Conservation (phyloP, 495 filamentous ascomycete genomes). For the Talaromyces proteolyticus region DNA sequence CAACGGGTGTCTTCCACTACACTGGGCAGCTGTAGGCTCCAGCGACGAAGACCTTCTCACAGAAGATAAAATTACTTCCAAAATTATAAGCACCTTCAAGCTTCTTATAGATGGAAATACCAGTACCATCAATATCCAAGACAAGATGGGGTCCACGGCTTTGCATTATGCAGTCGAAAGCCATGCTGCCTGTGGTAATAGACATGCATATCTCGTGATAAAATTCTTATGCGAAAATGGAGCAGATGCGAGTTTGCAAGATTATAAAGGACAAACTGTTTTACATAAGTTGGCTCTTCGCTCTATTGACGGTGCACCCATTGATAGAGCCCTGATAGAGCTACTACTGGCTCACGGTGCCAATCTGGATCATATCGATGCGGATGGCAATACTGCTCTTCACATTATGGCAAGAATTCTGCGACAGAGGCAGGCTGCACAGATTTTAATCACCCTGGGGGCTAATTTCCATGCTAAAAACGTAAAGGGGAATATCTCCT, state of each 20-base stretch:
- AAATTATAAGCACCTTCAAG: conserved; percentile 2
- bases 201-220: conserved; percentile 3
- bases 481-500: conserved; percentile 8
- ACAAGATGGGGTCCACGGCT: conserved; percentile 7
- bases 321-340: conserved; percentile 6
- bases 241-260: conserved; percentile 5
- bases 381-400: conserved; percentile 10
- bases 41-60: background rate
- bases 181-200: conserved; percentile 4
- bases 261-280: conserved; percentile 6
- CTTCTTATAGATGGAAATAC: conserved; percentile 6
- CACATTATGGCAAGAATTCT: conserved; percentile 9
- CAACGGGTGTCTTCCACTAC: conserved; percentile 9
- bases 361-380: conserved; percentile 10
- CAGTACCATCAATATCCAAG: conserved; percentile 6
- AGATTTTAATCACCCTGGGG: conserved; percentile 7
- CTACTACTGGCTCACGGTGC: conserved; percentile 9
- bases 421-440: conserved; percentile 6
- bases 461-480: conserved; percentile 6
- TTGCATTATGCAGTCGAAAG: conserved; percentile 7
- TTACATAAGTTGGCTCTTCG: conserved; percentile 8
- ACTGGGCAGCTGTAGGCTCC: conserved; percentile 7
- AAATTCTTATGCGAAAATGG: conserved; percentile 7
- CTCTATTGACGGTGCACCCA: conserved; percentile 5
- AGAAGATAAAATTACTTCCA: conserved; percentile 1